phyloP scores from a whole-genome alignment of 78 protist species.

The Cavenderia fasciculata region DNA sequence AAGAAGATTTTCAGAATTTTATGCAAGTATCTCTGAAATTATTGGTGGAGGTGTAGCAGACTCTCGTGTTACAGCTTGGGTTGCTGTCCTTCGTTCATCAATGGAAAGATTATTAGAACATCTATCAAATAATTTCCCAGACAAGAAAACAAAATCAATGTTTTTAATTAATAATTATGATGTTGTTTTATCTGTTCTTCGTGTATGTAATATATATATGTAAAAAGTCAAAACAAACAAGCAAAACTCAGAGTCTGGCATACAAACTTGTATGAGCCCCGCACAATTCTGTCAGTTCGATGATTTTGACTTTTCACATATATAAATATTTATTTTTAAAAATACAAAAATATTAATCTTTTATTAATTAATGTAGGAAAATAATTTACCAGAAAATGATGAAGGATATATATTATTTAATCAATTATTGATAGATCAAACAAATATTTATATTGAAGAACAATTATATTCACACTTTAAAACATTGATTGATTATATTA shows the following conservation, averaged over 20 bases:
- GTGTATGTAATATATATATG: neutral
- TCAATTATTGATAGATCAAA: conserved; percentile 30
- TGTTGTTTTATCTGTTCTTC: conserved; percentile 27
- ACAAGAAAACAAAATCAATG: conserved; percentile 40
- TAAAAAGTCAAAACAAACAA: too few relatives aligned
- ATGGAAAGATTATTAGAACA: conserved; percentile 48
- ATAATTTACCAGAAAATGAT: conserved; percentile 30
- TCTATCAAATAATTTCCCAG: conserved; percentile 8
- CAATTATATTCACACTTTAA: conserved; percentile 17
- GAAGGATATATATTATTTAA: conserved; percentile 6
- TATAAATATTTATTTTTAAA: neutral
- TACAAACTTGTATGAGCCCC: neutral
- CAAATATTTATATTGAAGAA: conserved; percentile 16
- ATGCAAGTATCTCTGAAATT: conserved; percentile 44
- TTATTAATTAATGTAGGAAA: conserved; percentile 9
- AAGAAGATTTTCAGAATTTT: conserved; percentile 70
- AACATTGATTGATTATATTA: conserved; percentile 23
- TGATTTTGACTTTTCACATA: too few relatives aligned
- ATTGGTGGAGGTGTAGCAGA: neutral
- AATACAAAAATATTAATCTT: neutral
- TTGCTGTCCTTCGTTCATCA: conserved; percentile 50
- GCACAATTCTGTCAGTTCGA: too few relatives aligned
- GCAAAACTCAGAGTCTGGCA: neutral
- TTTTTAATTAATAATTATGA: conserved; percentile 66
- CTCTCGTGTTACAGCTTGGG: conserved; percentile 68